A percentile compares a stretch with the other conserved stretches of the same genome.
Conservation (phyloP, 192 early-diverging fungal species). For the Bifiguratus adelaidae region DNA sequence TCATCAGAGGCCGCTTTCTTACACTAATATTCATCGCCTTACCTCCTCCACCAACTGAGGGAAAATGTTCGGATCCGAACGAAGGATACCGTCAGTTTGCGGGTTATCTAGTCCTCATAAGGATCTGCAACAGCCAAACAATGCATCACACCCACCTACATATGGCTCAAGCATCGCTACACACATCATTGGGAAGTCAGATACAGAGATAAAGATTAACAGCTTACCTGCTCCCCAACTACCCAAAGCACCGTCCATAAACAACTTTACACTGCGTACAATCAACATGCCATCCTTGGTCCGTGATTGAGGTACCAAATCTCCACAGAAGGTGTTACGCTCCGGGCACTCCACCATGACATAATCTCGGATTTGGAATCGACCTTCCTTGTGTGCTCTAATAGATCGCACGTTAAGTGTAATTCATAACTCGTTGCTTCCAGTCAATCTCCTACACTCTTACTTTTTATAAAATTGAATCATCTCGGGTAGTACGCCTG, state of each 20-base stretch:
- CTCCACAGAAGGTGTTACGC: slow-evolving; percentile 8
- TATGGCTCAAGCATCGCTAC: slow-evolving; percentile 17
- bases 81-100: slow-evolving; percentile 24
- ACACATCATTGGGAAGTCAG: too few relatives aligned
- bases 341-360: slow-evolving; percentile 21
- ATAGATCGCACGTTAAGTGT: too few relatives aligned
- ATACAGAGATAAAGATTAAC: not conserved
- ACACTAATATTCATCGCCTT: too few relatives aligned
- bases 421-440: too few relatives aligned
- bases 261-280: slow-evolving; percentile 36
- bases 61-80: slow-evolving; percentile 7
- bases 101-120: slow-evolving; percentile 21
- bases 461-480: slow-evolving; percentile 29
- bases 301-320: slow-evolving; percentile 11
- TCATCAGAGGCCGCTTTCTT: too few relatives aligned
- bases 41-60: not conserved
- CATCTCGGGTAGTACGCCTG: slow-evolving; percentile 16
- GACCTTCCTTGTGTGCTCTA: not conserved
- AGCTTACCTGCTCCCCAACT: slow-evolving; percentile 38
- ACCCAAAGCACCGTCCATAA: slow-evolving; percentile 48
- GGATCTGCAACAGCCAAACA: not conserved
- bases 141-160: slow-evolving; percentile 3
- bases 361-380: slow-evolving; percentile 17
- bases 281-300: slow-evolving; percentile 10
- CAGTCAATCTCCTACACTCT: too few relatives aligned